Evolutionary conservation across 345 rosid genomes (phyloP).

Genomic region (Rhodomyrtus tomentosa): DNA sequence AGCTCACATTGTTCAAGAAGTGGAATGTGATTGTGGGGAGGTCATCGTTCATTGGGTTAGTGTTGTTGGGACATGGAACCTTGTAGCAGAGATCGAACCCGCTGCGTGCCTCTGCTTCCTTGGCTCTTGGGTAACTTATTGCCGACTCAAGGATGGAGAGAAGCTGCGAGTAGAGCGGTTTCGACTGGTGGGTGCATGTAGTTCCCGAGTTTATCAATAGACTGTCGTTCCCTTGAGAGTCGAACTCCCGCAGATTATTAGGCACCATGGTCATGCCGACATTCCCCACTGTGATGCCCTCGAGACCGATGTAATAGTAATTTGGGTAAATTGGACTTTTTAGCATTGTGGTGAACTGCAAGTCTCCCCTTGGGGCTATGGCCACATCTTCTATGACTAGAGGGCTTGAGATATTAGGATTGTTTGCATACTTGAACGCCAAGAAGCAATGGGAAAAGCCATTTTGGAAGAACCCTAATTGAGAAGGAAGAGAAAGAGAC

Average conservation of each 20-base stretch:
- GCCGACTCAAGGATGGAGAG: conserved; percentile 31
- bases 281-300: conserved; percentile 45
- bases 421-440: conserved; percentile 65
- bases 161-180: conserved; percentile 55
- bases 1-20: conserved; percentile 63
- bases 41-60: not conserved
- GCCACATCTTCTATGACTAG: conserved; percentile 50
- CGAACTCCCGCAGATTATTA: conserved; percentile 43
- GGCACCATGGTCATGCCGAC: conserved; percentile 26
- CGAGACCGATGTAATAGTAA: conserved; percentile 64
- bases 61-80: conserved; percentile 53
- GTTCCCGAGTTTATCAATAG: conserved; percentile 80
- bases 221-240: conserved; percentile 72
- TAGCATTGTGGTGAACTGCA: conserved; percentile 73
- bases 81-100: conserved; percentile 78
- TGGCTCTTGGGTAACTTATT: conserved; percentile 50
- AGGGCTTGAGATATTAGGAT: conserved; percentile 71
- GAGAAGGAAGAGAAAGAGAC: conserved; percentile 61
- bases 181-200: conserved; percentile 68
- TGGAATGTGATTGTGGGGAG: conserved; percentile 59
- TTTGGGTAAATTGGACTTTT: conserved; percentile 52
- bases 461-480: conserved; percentile 56
- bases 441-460: conserved; percentile 86
- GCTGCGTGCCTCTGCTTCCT: conserved; percentile 31
- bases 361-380: conserved; percentile 19